Percentiles rank a stretch among this genome's conserved stretches.
These are phyloP conservation scores for Colletotrichum sp. DNA, from an alignment of 2,329 filamentous ascomycete genomes.

Conservation along the genomic window DNA sequence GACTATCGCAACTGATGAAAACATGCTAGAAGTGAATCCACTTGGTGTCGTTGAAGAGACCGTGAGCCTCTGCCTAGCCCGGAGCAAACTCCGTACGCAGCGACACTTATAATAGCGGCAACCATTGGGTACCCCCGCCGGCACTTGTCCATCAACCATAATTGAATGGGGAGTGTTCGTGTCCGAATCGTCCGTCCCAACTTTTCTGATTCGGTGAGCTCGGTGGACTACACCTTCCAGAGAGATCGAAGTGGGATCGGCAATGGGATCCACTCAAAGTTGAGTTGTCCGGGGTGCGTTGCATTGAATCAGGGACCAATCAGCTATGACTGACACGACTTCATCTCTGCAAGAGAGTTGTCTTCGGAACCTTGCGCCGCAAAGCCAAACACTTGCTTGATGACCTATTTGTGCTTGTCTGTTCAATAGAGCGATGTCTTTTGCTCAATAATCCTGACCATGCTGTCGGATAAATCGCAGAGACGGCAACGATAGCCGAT, in stretches of 20 bases:
- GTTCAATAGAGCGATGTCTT: neutral
- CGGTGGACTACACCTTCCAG: neutral
- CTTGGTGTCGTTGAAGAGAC: neutral
- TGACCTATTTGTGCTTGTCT: neutral
- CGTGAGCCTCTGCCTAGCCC: neutral
- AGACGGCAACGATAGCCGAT: neutral
- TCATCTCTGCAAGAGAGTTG: neutral
- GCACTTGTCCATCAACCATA: neutral
- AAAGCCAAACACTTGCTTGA: neutral
- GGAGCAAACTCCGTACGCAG: neutral
- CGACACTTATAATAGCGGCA: neutral
- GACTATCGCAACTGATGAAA: neutral
- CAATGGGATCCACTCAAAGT: neutral
- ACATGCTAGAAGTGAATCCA: neutral
- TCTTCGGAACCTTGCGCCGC: neutral
- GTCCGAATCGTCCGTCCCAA: neutral
- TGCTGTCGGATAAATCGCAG: neutral
- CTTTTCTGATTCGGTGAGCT: neutral
- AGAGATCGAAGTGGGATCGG: neutral
- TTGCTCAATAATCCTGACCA: neutral
- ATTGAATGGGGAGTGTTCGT: neutral
- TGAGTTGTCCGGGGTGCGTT: neutral
- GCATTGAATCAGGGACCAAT: neutral
- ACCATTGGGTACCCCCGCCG: neutral
- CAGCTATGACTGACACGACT: neutral